Evolutionary conservation across 768 basidiomycete genomes (phyloP).

Genomic region (Serendipita sp.): DNA sequence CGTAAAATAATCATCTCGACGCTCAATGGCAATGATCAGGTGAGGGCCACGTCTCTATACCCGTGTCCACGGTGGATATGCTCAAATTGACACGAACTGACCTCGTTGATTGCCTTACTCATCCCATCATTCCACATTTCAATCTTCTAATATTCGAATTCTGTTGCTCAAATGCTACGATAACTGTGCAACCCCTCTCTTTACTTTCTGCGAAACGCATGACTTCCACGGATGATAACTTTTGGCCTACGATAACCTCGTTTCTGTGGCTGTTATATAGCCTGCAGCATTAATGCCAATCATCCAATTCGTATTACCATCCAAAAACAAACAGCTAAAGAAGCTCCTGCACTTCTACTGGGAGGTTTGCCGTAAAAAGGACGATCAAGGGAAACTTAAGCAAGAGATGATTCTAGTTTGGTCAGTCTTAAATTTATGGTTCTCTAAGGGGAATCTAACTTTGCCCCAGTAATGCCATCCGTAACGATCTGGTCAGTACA

Average conservation of each 20-base stretch:
- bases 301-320: conserved; percentile 95
- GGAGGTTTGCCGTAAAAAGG: conserved; percentile 96
- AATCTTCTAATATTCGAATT: too few relatives aligned
- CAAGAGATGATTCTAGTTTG: conserved; percentile 99
- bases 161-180: neutral
- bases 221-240: neutral
- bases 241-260: conserved; percentile 3
- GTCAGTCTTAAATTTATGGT: conserved; percentile 31
- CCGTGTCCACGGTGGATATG: too few relatives aligned
- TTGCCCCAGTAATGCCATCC: conserved; percentile 69
- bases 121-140: too few relatives aligned
- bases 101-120: too few relatives aligned
- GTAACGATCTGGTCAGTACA: conserved; percentile 76
- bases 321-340: conserved; percentile 89
- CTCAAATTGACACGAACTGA: too few relatives aligned
- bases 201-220: too few relatives aligned
- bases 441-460: conserved; percentile 5
- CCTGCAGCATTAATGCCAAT: conserved; percentile 92
- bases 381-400: conserved; percentile 92
- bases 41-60: conserved; percentile 21
- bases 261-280: conserved; percentile 23
- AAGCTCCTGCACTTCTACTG: conserved; percentile 91
- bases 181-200: too few relatives aligned
- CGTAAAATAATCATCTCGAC: conserved; percentile 85
- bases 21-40: conserved; percentile 88